These are phyloP conservation scores for Houttuynia cordata DNA, from an alignment of 164 flowering plant genomes.

Conservation along the genomic window DNA sequence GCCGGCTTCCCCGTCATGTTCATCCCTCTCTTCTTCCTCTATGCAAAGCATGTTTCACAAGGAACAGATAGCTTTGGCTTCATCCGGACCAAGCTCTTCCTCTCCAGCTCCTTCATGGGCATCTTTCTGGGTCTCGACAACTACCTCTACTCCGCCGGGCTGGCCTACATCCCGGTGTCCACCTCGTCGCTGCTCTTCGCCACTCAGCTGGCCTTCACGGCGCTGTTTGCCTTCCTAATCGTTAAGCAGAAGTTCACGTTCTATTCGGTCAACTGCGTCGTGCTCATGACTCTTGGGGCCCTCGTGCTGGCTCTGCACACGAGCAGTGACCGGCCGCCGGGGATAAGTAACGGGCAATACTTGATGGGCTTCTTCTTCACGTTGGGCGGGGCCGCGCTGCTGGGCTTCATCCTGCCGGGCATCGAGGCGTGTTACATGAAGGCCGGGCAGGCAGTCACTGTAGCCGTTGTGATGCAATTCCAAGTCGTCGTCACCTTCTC, in stretches of 20 bases:
- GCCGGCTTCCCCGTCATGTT: conserved; percentile 16
- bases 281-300: conserved; percentile 11
- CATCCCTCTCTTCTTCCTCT: conserved; percentile 11
- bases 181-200: conserved; percentile 14
- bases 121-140: conserved; percentile 3
- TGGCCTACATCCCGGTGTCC: conserved; percentile 11
- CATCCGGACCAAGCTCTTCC: neutral
- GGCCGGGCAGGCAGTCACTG: conserved; percentile 19
- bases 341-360: conserved; percentile 9
- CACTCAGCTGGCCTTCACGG: conserved; percentile 17
- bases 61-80: neutral
- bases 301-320: conserved; percentile 11
- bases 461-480: conserved; percentile 25
- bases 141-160: conserved; percentile 8
- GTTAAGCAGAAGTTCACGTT: conserved; percentile 17
- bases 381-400: conserved; percentile 4
- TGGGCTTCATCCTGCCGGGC: conserved; percentile 11
- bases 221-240: conserved; percentile 13
- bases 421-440: conserved; percentile 18
- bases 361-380: conserved; percentile 15
- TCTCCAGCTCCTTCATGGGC: conserved; percentile 1
- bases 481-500: conserved; percentile 20
- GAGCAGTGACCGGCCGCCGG: conserved; percentile 10
- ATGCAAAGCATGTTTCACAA: conserved; percentile 1
- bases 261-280: conserved; percentile 14